A percentile compares a stretch with the other conserved stretches of the same genome.
Conservation (phyloP, 805 yeast genomes). For the Allodekkera sacchari region DNA sequence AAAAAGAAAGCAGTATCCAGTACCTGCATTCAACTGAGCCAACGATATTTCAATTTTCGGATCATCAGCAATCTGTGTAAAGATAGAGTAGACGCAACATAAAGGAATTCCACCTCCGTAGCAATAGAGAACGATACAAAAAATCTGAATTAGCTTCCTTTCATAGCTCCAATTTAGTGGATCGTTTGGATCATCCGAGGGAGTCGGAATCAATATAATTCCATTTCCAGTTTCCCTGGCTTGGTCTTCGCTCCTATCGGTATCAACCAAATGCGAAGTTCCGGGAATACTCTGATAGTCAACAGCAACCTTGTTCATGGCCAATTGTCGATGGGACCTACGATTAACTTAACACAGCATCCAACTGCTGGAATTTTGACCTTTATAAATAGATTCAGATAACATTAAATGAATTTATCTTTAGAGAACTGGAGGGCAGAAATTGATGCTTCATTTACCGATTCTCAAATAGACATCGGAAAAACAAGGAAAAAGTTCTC, state of each 20-base stretch:
- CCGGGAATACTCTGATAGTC: constrained; percentile 40
- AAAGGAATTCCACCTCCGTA: constrained; percentile 19
- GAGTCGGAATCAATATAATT: constrained; percentile 55
- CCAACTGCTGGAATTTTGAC: no score
- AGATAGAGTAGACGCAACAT: constrained; percentile 13
- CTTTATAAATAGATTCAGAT: no score
- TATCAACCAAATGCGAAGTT: constrained; percentile 40
- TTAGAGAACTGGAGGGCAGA: no score
- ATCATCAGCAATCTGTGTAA: constrained; percentile 20
- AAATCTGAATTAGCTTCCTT: constrained; percentile 39
- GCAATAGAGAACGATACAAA: constrained; percentile 33
- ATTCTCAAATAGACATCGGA: no score
- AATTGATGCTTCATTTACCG: no score
- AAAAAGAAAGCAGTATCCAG: constrained; percentile 32
- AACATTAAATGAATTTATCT: no score
- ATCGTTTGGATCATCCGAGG: constrained; percentile 61
- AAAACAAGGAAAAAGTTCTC: no score
- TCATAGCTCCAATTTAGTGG: constrained; percentile 54
- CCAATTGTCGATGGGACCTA: no score
- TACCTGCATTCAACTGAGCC: constrained; percentile 27
- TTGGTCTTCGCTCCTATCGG: constrained; percentile 13
- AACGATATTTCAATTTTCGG: constrained; percentile 19
- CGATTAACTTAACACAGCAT: no score
- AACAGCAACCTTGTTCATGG: no score
- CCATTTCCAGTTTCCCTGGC: constrained; percentile 16